Base-by-base conservation (phyloP, 2,329 filamentous ascomycete species). In the Scopulariopsis brevicaulis region DNA sequence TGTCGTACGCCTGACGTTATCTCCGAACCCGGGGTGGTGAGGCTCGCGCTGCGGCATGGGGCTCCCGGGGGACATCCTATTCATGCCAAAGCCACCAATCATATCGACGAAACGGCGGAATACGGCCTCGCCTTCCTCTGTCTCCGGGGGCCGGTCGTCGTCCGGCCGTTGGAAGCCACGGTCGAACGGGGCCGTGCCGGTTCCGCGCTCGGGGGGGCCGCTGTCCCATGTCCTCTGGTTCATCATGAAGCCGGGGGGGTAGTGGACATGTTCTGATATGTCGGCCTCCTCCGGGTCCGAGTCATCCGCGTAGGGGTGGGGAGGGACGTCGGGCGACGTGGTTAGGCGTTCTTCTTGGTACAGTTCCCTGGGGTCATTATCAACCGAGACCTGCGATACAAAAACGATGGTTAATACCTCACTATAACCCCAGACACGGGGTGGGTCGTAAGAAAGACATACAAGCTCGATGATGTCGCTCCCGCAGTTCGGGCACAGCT, bases 401-500 rank as follows among this genome's bases (percentile, higher is more conserved):
- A 48, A 24, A n/a, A 50, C 1, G 8, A 50, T 8, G 7, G 46
- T 50, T 50, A 50, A 20, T 40, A 40, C 46, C 11, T 24, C n/a
- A 14, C 3, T 11, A 50, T 18, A 50, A 12, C 46, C 24, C 2
- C 10, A 20, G 32, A 54, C 4, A 25, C 15, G 22, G 24, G 32
- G 4, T 14, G 52, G 34, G 14, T 14, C 7, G 5, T 7, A 53
- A 2, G 51, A 53, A 32, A 14, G 24, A 77, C 86, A 67, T 76
- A 96, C 92, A 65, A 97, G 90, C 73, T 99, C 92, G 18, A 84
- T 90, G 63, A 90, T 85, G 22, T 96, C 90, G 43, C 84, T 84
- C 4, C 78, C 69, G 68, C 94, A 99, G n/a, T 74, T 71, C 18
- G 91, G 90, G 68, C 94, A 99, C 18, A 73, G 74, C 2, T 55